phyloP scores from a whole-genome alignment of 1,284 basidiomycete species.

The Lignosus rhinocerotis region DNA sequence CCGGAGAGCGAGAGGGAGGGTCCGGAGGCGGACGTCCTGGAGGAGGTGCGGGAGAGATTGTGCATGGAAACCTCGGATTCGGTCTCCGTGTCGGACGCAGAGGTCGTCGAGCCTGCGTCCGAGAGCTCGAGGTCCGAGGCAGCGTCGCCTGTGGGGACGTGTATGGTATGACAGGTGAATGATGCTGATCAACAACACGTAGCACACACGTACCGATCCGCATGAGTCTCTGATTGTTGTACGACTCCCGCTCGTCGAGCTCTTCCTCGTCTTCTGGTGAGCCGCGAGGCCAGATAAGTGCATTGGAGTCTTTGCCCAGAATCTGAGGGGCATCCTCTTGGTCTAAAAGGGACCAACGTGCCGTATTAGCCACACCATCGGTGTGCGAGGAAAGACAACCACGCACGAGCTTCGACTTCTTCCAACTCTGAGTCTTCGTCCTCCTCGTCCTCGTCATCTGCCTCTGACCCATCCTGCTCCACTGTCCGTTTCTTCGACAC shows the following conservation, averaged over 20 bases:
- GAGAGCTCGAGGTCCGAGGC: slow-evolving; percentile 59
- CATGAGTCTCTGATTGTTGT: slow-evolving; percentile 67
- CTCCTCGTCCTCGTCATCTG: slow-evolving; percentile 35
- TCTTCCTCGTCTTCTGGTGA: slow-evolving; percentile 55
- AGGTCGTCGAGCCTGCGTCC: slow-evolving; percentile 55
- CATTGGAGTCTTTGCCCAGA: slow-evolving; percentile 66
- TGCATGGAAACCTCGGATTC: slow-evolving; percentile 33
- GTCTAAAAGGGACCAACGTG: slow-evolving; percentile 17
- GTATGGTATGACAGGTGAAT: not conserved
- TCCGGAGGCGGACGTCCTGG: slow-evolving; percentile 42
- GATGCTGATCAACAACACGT: not conserved
- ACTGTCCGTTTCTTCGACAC: slow-evolving; percentile 54
- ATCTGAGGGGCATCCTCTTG: slow-evolving; percentile 48
- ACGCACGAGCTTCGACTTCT: slow-evolving; percentile 62
- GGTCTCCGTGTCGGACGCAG: slow-evolving; percentile 36
- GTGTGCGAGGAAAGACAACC: slow-evolving; percentile 1
- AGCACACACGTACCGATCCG: slow-evolving; percentile 56
- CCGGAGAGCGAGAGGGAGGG: slow-evolving; percentile 42
- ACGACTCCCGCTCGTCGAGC: slow-evolving; percentile 60
- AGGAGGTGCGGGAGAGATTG: slow-evolving; percentile 34
- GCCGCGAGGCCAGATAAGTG: slow-evolving; percentile 65
- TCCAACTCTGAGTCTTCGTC: slow-evolving; percentile 64
- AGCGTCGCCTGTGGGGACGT: slow-evolving; percentile 50
- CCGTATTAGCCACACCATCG: not conserved
- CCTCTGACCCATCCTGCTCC: slow-evolving; percentile 34